These are phyloP conservation scores for Pythium guiyangense DNA, from an alignment of 352 stramenopile species.

Conservation along the genomic window DNA sequence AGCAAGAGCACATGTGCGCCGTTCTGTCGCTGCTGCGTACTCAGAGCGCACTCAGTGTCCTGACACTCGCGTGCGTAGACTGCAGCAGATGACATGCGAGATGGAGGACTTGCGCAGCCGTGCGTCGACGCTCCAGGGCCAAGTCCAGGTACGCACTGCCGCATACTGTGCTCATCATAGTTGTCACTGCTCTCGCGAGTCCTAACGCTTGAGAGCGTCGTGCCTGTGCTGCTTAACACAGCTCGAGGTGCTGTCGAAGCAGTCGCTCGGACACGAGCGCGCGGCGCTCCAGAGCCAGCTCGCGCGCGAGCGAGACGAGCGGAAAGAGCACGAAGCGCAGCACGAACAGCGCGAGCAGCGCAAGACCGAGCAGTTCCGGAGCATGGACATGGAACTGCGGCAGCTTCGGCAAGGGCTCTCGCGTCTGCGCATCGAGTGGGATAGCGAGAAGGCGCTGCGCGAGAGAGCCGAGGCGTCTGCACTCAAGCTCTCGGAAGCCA, in stretches of 20 bases:
- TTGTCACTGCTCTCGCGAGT: not conserved
- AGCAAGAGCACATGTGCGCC: constrained; percentile 23
- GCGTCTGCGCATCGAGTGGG: constrained; percentile 38
- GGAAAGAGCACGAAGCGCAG: constrained; percentile 27
- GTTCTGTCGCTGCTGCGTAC: not conserved
- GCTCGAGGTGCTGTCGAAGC: constrained; percentile 43
- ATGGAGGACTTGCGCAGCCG: constrained; percentile 30
- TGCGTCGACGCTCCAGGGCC: constrained; percentile 36
- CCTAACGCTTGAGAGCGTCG: not conserved
- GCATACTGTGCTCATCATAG: too few relatives aligned
- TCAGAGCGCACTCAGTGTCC: not conserved
- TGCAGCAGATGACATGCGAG: constrained; percentile 28
- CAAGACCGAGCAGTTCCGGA: constrained; percentile 41
- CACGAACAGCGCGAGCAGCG: constrained; percentile 21
- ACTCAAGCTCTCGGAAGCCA: constrained; percentile 24
- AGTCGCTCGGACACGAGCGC: constrained; percentile 40
- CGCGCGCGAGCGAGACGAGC: constrained; percentile 31
- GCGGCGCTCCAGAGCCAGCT: constrained; percentile 37
- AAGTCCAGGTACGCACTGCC: constrained; percentile 34
- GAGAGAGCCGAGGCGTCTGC: constrained; percentile 35
- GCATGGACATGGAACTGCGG: constrained; percentile 46
- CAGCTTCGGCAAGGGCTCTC: constrained; percentile 36
- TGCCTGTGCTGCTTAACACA: constrained; percentile 12
- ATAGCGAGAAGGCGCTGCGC: constrained; percentile 37
- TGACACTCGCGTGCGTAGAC: constrained; percentile 1